Evolutionary conservation across 805 yeast species (phyloP).

Genomic region (Starmerella kuoi): DNA sequence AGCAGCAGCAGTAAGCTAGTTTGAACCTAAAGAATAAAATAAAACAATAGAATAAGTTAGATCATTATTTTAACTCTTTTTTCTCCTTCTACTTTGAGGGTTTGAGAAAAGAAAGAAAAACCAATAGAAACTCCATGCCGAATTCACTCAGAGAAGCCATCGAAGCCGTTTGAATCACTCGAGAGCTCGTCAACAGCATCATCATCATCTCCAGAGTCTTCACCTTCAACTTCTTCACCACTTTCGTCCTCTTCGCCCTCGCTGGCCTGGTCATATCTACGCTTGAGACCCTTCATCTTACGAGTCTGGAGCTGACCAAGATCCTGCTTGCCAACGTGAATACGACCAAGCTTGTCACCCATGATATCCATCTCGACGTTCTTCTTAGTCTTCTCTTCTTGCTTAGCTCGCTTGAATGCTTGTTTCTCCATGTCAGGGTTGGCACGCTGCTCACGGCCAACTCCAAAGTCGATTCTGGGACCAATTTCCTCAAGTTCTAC

Average conservation of each 20-base stretch:
- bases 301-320: slow-evolving; percentile 82
- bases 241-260: slow-evolving; percentile 37
- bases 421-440: slow-evolving; percentile 83
- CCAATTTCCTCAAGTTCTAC: slow-evolving; percentile 92
- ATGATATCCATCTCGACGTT: slow-evolving; percentile 72
- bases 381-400: slow-evolving; percentile 74
- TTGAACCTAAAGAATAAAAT: not conserved
- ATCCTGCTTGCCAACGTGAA: slow-evolving; percentile 94
- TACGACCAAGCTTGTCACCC: slow-evolving; percentile 96
- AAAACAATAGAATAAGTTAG: no score
- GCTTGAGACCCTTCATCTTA: slow-evolving; percentile 95
- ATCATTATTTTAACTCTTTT: no score
- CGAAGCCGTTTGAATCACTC: slow-evolving; percentile 6
- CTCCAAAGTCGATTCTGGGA: slow-evolving; percentile 83
- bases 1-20: not conserved
- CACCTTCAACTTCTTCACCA: slow-evolving; percentile 22
- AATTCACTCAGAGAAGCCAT: slow-evolving; percentile 17
- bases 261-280: slow-evolving; percentile 66
- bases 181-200: slow-evolving; percentile 26
- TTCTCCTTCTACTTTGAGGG: no score
- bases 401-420: slow-evolving; percentile 69
- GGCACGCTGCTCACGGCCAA: slow-evolving; percentile 76
- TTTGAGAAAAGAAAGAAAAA: no score
- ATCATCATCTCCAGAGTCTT: slow-evolving; percentile 7
- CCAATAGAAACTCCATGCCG: not conserved